phyloP scores from a whole-genome alignment of 441 rosid genomes.

The Pelargonium australe region DNA sequence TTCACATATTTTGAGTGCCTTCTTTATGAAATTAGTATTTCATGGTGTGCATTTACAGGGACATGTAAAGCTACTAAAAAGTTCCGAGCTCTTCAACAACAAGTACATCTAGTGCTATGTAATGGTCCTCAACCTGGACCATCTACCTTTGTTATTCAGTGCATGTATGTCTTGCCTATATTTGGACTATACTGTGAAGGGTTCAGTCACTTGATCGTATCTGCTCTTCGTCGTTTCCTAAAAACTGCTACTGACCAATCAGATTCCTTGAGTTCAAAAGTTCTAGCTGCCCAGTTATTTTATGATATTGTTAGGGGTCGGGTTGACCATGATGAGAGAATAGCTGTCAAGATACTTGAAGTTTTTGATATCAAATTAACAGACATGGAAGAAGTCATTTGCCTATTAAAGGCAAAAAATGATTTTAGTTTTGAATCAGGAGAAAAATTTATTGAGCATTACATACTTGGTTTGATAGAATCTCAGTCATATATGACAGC shows the following conservation, averaged over 20 bases:
- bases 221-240: slow-evolving; percentile 59
- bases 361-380: slow-evolving; percentile 47
- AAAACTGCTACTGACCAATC: slow-evolving; percentile 31
- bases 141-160: slow-evolving; percentile 50
- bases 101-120: slow-evolving; percentile 43
- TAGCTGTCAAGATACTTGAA: slow-evolving; percentile 52
- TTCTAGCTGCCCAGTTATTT: slow-evolving; percentile 51
- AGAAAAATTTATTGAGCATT: slow-evolving; percentile 45
- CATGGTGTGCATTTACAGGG: slow-evolving; percentile 35
- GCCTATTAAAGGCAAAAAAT: slow-evolving; percentile 26
- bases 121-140: slow-evolving; percentile 78
- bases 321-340: slow-evolving; percentile 51
- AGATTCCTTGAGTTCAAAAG: slow-evolving; percentile 49
- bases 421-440: slow-evolving; percentile 30
- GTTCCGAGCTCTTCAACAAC: slow-evolving; percentile 69
- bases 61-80: slow-evolving; percentile 60
- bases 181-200: slow-evolving; percentile 68
- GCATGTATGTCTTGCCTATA: slow-evolving; percentile 61
- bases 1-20: slow-evolving; percentile 3
- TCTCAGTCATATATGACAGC: slow-evolving; percentile 65
- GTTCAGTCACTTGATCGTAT: slow-evolving; percentile 76
- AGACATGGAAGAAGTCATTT: slow-evolving; percentile 47
- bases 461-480: slow-evolving; percentile 49
- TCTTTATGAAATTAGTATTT: slow-evolving; percentile 3
- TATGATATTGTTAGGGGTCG: slow-evolving; percentile 42